phyloP scores from a whole-genome alignment of 192 early-diverging fungal species.

The Linnemannia schmuckeri region DNA sequence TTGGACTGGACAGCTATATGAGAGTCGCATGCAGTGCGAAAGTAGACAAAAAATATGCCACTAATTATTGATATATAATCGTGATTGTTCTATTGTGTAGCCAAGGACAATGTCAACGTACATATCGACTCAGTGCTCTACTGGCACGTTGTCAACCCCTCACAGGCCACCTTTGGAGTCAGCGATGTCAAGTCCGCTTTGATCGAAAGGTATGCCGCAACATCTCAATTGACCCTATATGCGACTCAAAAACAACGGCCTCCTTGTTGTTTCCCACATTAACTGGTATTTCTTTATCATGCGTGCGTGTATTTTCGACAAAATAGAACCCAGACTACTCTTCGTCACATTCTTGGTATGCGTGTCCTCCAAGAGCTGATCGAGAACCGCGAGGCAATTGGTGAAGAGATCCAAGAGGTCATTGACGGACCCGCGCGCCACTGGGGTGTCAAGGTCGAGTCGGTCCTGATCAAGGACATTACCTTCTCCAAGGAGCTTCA shows the following conservation, averaged over 20 bases:
- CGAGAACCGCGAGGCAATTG: constrained; percentile 88
- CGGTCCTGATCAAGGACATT: constrained; percentile 90
- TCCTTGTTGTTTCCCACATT: background rate
- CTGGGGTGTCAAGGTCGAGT: constrained; percentile 85
- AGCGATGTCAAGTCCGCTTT: constrained; percentile 82
- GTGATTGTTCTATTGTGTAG: background rate
- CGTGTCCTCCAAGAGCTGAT: constrained; percentile 87
- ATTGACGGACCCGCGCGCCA: constrained; percentile 80
- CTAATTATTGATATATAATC: background rate
- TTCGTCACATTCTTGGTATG: constrained; percentile 85
- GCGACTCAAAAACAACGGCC: background rate
- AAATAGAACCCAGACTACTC: constrained; percentile 82
- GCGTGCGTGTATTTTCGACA: background rate
- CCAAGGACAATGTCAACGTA: constrained; percentile 92
- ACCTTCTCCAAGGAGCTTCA: constrained; percentile 79
- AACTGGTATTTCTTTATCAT: background rate
- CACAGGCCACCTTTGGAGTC: constrained; percentile 84
- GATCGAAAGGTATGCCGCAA: constrained; percentile 72
- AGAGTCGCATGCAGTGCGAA: constrained; percentile 76
- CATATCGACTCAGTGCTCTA: constrained; percentile 89
- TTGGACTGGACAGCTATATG: background rate
- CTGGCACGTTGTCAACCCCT: constrained; percentile 87
- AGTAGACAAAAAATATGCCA: background rate
- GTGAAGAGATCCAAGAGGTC: constrained; percentile 85
- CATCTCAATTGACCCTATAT: too few relatives aligned